Conservation (phyloP, 805 yeast genomes). For the Teunomyces pallodes region DNA sequence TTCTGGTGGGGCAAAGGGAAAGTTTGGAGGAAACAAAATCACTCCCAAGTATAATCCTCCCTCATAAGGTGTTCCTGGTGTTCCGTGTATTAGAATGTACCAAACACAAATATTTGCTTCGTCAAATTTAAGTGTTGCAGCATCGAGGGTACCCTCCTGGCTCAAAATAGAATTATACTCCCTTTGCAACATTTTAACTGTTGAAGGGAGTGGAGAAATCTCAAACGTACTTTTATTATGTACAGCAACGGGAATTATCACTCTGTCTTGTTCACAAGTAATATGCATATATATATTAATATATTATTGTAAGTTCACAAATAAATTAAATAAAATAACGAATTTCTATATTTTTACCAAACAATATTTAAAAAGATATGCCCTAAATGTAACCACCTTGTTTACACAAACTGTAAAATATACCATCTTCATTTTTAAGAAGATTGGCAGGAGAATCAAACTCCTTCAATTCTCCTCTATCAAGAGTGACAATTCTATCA, state of each 20-base stretch:
- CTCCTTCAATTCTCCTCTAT: conserved; percentile 70
- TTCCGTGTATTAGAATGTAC: conserved; percentile 15
- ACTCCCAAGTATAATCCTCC: conserved; percentile 16
- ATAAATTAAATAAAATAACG: neutral
- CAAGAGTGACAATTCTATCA: conserved; percentile 73
- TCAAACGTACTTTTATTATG: neutral
- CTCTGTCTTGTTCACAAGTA: neutral
- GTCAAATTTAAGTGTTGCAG: conserved; percentile 2
- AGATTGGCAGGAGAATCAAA: conserved; percentile 66
- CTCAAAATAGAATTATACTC: neutral
- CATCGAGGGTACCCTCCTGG: neutral
- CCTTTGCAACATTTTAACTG: neutral
- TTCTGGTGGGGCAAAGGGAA: conserved; percentile 16
- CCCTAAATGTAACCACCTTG: conserved; percentile 31
- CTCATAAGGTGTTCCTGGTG: conserved; percentile 9
- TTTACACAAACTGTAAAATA: conserved; percentile 53
- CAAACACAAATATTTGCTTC: conserved; percentile 13
- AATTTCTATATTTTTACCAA: neutral
- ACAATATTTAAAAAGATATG: neutral
- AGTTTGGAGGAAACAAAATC: conserved; percentile 13
- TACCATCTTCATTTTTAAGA: conserved; percentile 40
- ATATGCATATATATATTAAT: neutral
- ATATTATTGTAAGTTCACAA: neutral
- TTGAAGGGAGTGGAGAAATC: neutral
- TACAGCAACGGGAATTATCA: neutral